A percentile compares a stretch with the other conserved stretches of the same genome.
phyloP scores from a whole-genome alignment of 352 stramenopile species.

The Phytophthora multivora region DNA sequence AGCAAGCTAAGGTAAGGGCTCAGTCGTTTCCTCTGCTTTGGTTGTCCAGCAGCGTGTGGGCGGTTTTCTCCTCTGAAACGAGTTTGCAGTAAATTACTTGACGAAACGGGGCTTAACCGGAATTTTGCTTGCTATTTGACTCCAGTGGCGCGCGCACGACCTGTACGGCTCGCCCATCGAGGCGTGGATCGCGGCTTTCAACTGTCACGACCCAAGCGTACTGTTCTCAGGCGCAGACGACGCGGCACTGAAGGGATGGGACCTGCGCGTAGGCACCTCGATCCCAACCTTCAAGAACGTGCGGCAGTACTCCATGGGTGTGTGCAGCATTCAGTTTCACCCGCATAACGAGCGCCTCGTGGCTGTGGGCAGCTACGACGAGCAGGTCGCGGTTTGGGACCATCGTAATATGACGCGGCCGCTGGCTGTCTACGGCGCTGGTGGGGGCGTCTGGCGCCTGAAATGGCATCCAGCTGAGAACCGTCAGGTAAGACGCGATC shows the following conservation, averaged over 20 bases:
- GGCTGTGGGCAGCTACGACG: slow-evolving; percentile 86
- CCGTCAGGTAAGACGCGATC: slow-evolving; percentile 44
- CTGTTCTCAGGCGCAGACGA: slow-evolving; percentile 86
- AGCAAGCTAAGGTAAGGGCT: slow-evolving; percentile 47
- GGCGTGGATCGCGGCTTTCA: slow-evolving; percentile 83
- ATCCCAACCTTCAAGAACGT: slow-evolving; percentile 62
- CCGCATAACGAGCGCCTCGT: slow-evolving; percentile 64
- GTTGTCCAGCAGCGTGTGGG: not conserved
- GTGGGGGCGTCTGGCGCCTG: slow-evolving; percentile 81
- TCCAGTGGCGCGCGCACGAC: slow-evolving; percentile 75
- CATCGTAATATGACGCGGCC: slow-evolving; percentile 62
- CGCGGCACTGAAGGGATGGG: slow-evolving; percentile 79
- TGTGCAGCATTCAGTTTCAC: slow-evolving; percentile 88
- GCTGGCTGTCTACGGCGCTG: slow-evolving; percentile 49
- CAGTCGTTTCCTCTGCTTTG: not conserved
- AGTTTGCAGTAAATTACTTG: slow-evolving; percentile 6
- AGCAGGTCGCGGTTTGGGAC: slow-evolving; percentile 82
- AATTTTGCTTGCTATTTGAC: slow-evolving; percentile 10
- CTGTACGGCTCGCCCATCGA: slow-evolving; percentile 82
- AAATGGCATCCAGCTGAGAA: slow-evolving; percentile 73
- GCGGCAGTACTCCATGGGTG: slow-evolving; percentile 76
- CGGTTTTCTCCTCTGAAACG: slow-evolving; percentile 1
- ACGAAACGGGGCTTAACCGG: slow-evolving; percentile 20
- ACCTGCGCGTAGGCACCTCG: slow-evolving; percentile 43
- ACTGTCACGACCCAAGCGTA: slow-evolving; percentile 76